Percentiles rank a stretch among this genome's conserved stretches.
phyloP scores from a whole-genome alignment of 192 early-diverging fungal genomes.

The Chytriomyces sp. region DNA sequence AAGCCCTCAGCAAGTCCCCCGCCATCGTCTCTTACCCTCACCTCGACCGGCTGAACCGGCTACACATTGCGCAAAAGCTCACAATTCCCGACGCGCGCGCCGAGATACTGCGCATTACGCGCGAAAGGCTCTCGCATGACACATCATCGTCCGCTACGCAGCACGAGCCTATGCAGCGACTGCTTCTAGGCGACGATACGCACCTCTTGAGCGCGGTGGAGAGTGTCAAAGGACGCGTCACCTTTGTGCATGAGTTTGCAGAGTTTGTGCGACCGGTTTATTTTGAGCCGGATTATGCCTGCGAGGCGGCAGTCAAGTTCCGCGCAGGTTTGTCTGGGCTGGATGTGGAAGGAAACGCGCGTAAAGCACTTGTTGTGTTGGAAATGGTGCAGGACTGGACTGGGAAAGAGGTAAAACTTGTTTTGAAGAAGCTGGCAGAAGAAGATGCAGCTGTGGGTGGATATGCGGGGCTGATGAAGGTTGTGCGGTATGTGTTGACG shows the following conservation, averaged over 20 bases:
- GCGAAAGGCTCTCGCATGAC: background rate
- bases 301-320: background rate
- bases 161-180: background rate
- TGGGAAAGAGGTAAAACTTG: slow-evolving; percentile 15
- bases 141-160: background rate
- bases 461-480: slow-evolving; percentile 27
- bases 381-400: background rate
- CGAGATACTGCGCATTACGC: background rate
- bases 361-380: background rate
- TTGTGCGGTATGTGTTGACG: slow-evolving; percentile 34
- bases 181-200: background rate
- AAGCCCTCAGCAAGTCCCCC: slow-evolving; percentile 61
- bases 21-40: slow-evolving; percentile 69
- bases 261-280: background rate
- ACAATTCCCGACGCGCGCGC: background rate
- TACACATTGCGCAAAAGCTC: slow-evolving; percentile 53
- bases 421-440: slow-evolving; percentile 14
- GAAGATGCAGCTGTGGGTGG: background rate
- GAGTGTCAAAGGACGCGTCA: background rate
- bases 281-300: background rate
- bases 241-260: background rate
- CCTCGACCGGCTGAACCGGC: slow-evolving; percentile 76
- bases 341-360: background rate
- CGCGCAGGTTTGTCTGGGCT: background rate
- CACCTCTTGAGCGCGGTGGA: background rate